Base-by-base conservation (phyloP, 2,329 filamentous ascomycete species). In the Alternaria consortialis region DNA sequence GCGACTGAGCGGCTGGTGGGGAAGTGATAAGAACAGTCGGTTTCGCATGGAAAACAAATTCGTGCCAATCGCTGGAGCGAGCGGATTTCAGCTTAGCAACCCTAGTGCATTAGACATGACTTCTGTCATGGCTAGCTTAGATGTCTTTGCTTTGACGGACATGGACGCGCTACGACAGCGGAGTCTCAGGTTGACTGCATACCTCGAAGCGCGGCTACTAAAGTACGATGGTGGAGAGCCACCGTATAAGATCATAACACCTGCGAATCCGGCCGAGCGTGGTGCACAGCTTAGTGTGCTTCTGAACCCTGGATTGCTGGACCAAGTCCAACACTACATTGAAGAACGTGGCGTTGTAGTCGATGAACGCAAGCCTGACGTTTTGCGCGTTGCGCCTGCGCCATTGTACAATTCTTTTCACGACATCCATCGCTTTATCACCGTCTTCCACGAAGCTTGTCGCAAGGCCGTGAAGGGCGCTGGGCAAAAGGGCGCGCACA, bases 21-120 rank as follows among this genome's bases (percentile, higher is more conserved):
- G 93, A 53, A 90, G 88, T 54, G 90, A 93, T 79, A 93, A 93
- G 79, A 79, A 82, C 50, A 88, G 87, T 34, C 85, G 93, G 13
- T 97, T 97, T 81, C 84, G 87, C 67, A 97, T 97, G 93, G 88
- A 90, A 58, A 94, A 93, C 79, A 82, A 80, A 77, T 97, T 96
- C 79, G 82, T 88, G 40, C 92, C 93, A 4, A 91, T 91, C 7
- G 81, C 86, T 2, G 93, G 94, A 39, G 94, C 93, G 0, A 88
- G 85, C 34, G 93, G 93, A 4, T 97, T 88, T 79, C 92, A 97
- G 78, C 78, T 94, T n/a, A 92, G 90, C 52, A 97, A 97, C 76
- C 92, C 91, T 2, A 92, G 88, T 0, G 91, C 89, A 11, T 83
- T 95, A 7, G 92, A 96, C 71, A 85, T 94, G 46, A 91, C 90